phyloP scores from a whole-genome alignment of 352 stramenopile species.

The Phytophthora crassamura region DNA sequence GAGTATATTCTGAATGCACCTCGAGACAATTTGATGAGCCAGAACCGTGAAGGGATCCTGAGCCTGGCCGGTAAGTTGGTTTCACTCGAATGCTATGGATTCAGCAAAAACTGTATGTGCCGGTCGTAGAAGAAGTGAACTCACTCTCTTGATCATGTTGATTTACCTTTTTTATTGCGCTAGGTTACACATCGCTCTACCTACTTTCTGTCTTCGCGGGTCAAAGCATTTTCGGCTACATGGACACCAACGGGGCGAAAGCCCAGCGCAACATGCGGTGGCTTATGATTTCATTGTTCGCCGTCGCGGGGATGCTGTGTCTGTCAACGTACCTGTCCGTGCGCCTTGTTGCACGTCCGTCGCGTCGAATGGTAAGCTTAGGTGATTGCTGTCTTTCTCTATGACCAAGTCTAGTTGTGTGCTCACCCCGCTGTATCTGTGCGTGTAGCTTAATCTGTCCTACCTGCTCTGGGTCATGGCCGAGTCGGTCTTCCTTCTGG shows the following conservation, averaged over 20 bases:
- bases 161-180: background rate
- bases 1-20: slow-evolving; percentile 80
- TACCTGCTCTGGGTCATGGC: slow-evolving; percentile 85
- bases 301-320: slow-evolving; percentile 49
- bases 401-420: background rate
- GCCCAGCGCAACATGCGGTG: slow-evolving; percentile 70
- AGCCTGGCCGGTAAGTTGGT: slow-evolving; percentile 73
- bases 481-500: slow-evolving; percentile 64
- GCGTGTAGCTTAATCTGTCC: slow-evolving; percentile 68
- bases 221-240: slow-evolving; percentile 71
- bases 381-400: background rate
- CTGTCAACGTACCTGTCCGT: slow-evolving; percentile 66
- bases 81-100: background rate
- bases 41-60: slow-evolving; percentile 97
- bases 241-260: slow-evolving; percentile 65
- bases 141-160: no score
- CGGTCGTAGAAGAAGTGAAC: no score
- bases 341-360: slow-evolving; percentile 63
- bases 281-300: slow-evolving; percentile 55
- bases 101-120: no score
- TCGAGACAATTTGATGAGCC: slow-evolving; percentile 82
- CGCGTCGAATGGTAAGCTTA: slow-evolving; percentile 68
- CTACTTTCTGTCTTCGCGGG: slow-evolving; percentile 74
- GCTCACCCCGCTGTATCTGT: background rate
- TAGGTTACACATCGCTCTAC: slow-evolving; percentile 94